phyloP scores from a whole-genome alignment of 139 green algal genomes.

The Chlorella sp. region DNA sequence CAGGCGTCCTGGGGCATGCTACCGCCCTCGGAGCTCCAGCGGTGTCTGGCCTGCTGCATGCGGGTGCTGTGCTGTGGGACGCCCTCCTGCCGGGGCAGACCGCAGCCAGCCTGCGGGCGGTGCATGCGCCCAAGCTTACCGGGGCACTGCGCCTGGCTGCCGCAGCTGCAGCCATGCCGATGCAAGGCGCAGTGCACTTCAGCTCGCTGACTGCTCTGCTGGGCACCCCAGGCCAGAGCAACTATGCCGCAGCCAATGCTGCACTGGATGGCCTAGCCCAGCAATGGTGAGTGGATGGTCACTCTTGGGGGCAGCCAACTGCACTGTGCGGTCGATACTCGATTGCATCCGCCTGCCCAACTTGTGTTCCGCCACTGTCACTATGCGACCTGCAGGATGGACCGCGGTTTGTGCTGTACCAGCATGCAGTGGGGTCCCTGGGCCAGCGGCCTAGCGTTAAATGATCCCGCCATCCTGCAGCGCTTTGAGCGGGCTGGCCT shows the following conservation, averaged over 20 bases:
- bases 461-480: conserved; percentile 3
- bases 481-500: conserved; percentile 35
- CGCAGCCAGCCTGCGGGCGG: conserved; percentile 35
- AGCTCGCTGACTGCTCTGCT: conserved; percentile 71
- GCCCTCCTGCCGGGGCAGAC: conserved; percentile 61
- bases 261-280: conserved; percentile 57
- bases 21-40: neutral
- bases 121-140: conserved; percentile 62
- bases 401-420: neutral
- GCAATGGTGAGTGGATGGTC: too few species aligned
- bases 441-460: conserved; percentile 42
- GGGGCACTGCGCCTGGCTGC: neutral
- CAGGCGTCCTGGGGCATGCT: neutral
- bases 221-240: conserved; percentile 73
- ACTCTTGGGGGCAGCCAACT: too few species aligned
- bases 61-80: conserved; percentile 68
- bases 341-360: too few species aligned
- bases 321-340: too few species aligned
- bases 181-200: conserved; percentile 49
- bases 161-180: conserved; percentile 23
- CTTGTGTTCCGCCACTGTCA: too few species aligned
- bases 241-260: conserved; percentile 78
- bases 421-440: conserved; percentile 62
- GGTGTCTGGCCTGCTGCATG: conserved; percentile 56
- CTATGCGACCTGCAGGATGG: too few species aligned